These are phyloP conservation scores for Chlorella sp. DNA, from an alignment of 139 green algal genomes.

Conservation along the genomic window DNA sequence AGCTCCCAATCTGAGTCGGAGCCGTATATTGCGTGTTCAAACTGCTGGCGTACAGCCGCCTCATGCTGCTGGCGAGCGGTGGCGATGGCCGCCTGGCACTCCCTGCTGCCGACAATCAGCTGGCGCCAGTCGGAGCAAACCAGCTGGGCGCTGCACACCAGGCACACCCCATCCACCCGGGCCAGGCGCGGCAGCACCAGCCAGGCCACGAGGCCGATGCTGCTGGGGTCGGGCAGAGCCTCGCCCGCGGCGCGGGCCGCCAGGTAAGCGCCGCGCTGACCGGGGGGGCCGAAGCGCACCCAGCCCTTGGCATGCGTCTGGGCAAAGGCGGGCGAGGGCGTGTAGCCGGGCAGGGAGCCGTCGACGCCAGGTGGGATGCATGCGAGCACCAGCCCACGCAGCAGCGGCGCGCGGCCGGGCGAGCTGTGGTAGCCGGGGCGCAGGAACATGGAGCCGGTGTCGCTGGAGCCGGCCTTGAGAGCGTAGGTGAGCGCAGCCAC, in stretches of 20 bases:
- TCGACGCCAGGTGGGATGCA: not conserved
- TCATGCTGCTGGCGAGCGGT: not conserved
- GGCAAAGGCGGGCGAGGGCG: not conserved
- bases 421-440: not conserved
- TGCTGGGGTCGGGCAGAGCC: not conserved
- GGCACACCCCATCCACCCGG: not conserved
- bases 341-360: conserved; percentile 2
- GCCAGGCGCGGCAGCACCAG: not conserved
- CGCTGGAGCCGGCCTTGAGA: not conserved
- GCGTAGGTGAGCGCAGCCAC: not conserved
- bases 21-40: not conserved
- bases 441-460: not conserved
- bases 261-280: not conserved
- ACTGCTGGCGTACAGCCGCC: not conserved
- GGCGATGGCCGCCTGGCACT: not conserved
- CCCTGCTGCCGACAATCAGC: not conserved
- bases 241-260: not conserved
- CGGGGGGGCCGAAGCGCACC: not conserved
- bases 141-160: conserved; percentile 3
- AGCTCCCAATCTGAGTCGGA: not conserved
- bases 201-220: not conserved
- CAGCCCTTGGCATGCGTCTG: not conserved
- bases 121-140: not conserved
- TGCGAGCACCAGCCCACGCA: not conserved
- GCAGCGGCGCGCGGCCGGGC: not conserved